Evolutionary conservation across 768 basidiomycete species (phyloP), one percentile per base, ranked within the genome.

Genomic region (Agaricus subrufescens): DNA sequence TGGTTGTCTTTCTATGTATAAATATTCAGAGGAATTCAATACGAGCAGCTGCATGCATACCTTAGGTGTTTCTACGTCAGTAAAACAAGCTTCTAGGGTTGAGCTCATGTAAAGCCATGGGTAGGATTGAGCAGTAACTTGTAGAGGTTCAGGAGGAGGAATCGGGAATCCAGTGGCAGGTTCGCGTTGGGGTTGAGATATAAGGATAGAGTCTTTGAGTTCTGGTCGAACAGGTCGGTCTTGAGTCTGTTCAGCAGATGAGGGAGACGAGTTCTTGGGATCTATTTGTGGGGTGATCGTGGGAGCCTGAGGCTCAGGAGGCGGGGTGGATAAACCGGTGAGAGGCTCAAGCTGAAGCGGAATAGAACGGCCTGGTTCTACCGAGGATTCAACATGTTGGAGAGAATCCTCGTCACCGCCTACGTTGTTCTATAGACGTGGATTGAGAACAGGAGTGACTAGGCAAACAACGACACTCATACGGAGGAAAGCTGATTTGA

Each of bases 71-170:
- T 78, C 72, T 11, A 78, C 69, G 14, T 66, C 58, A 19, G 74
- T 59, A 62, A 83, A 78, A 54, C 75, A 78, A 2, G 77, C 77
- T 14, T 83, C 79, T 31, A 85, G 67, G 1, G 78, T 79, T 10
- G 80, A 77, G 4, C 74, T 73, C 83, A 87, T 85, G 60, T 79
- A 80, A 29, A 77, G 56, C 84, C 84, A 86, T 58, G 84, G 77
- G 58, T 82, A 81, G 15, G 74, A 65, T 55, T 83, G 80, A 11
- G 82, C 79, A 1, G 78, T 79, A 4, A 78, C 63, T 60, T 81
- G 76, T 11, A 81, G 64, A 12, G 75, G 60, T 54, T 79, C 76
- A 25, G 71, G 62, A 4, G 67, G 67, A 9, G n/a, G 63, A 46
- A 42, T 12, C 7, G n/a, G 69, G 63, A n/a, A 61, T 50, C 51